These are phyloP conservation scores for Geotrichum reessii DNA, from an alignment of 1,139 yeast genomes.

Conservation along the genomic window DNA sequence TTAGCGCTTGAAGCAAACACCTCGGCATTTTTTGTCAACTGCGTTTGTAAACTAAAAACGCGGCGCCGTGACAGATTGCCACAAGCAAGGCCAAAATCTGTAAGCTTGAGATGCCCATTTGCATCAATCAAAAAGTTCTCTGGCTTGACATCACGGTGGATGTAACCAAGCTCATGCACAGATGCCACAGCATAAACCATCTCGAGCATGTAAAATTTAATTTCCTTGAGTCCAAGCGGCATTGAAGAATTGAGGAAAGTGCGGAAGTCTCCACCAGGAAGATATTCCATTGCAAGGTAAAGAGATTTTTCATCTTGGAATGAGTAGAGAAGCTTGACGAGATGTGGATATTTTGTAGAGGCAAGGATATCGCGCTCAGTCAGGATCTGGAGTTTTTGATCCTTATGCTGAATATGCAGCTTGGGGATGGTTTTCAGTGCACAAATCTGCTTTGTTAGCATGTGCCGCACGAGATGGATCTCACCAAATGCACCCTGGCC, in stretches of 20 bases:
- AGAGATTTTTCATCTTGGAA: conserved; percentile 16
- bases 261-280: conserved; percentile 20
- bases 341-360: conserved; percentile 11
- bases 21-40: conserved; percentile 8
- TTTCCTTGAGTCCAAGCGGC: conserved; percentile 11
- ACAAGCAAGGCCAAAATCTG: conserved; percentile 68
- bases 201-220: conserved; percentile 36
- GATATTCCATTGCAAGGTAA: conserved; percentile 19
- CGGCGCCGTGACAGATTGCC: conserved; percentile 14
- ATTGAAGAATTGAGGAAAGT: conserved; percentile 16
- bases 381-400: conserved; percentile 17
- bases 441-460: conserved; percentile 13
- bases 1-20: background rate
- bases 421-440: conserved; percentile 19
- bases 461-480: conserved; percentile 16
- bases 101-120: conserved; percentile 81
- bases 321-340: conserved; percentile 18
- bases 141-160: conserved; percentile 82
- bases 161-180: conserved; percentile 73
- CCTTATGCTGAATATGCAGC: conserved; percentile 14
- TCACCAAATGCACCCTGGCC: conserved; percentile 22
- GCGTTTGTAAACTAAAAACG: conserved; percentile 10
- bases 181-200: conserved; percentile 83
- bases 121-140: conserved; percentile 85
- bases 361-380: conserved; percentile 19